Evolutionary conservation across 257 asterid genomes (phyloP).

Genomic region (Jaltomata sinuosa): DNA sequence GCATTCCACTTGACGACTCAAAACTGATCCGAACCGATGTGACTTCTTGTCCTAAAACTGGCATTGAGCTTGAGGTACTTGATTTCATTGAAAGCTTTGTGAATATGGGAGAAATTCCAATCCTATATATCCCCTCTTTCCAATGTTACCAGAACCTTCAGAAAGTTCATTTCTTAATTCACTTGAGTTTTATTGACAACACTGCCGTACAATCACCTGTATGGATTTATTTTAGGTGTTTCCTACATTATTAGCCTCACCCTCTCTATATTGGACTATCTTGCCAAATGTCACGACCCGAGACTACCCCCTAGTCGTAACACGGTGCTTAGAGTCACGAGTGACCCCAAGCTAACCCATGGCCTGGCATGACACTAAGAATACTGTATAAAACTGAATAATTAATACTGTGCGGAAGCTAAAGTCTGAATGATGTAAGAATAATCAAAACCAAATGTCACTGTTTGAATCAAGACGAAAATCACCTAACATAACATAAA

Average conservation of each 20-base stretch:
- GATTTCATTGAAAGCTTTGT: slow-evolving; percentile 56
- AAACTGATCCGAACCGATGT: slow-evolving; percentile 12
- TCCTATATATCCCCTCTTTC: slow-evolving; percentile 72
- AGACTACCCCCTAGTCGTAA: too few species aligned
- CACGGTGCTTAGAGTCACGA: too few species aligned
- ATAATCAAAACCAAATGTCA: too few species aligned
- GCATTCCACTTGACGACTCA: slow-evolving; percentile 48
- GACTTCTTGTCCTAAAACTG: slow-evolving; percentile 44
- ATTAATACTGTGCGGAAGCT: too few species aligned
- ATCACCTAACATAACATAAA: too few species aligned
- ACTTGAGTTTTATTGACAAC: slow-evolving; percentile 62
- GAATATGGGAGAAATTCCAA: slow-evolving; percentile 54
- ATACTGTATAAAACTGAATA: too few species aligned
- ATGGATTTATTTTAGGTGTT: slow-evolving; percentile 62
- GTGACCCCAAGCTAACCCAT: too few species aligned
- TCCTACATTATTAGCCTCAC: slow-evolving; percentile 55
- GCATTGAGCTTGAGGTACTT: slow-evolving; percentile 32
- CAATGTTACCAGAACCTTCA: slow-evolving; percentile 33
- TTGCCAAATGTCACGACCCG: too few species aligned
- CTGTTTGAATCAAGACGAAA: too few species aligned
- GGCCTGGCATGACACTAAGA: too few species aligned
- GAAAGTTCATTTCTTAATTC: slow-evolving; percentile 44
- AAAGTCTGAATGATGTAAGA: too few species aligned
- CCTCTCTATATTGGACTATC: slow-evolving; percentile 33
- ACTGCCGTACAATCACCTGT: slow-evolving; percentile 52